Conservation (phyloP, 495 filamentous ascomycete species). For the Podospora sp. region DNA sequence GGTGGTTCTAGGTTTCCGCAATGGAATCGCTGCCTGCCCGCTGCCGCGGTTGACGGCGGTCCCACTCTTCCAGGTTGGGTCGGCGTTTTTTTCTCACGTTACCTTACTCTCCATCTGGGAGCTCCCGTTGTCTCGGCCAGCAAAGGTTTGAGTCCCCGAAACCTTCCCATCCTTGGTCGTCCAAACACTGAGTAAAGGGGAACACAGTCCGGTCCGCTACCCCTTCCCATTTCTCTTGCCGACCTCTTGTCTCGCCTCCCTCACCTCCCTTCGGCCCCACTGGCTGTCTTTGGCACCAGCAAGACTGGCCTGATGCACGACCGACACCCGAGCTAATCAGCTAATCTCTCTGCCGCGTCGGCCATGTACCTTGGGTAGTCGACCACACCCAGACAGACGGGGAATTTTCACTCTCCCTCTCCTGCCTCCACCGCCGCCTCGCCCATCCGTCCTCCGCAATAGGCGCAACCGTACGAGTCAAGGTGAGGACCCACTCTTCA, state of each 20-base stretch:
- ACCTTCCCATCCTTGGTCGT: neutral
- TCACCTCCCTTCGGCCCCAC: neutral
- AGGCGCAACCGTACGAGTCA: neutral
- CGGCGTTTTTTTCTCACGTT: neutral
- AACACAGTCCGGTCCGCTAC: conserved; percentile 7
- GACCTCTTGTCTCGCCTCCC: neutral
- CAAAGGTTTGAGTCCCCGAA: neutral
- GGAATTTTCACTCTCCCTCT: neutral
- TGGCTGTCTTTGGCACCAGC: conserved; percentile 5
- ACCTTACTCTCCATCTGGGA: neutral
- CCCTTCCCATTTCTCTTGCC: conserved; percentile 15
- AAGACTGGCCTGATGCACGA: conserved; percentile 7
- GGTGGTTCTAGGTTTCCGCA: neutral
- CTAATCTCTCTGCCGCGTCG: neutral
- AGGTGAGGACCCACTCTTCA: conserved; percentile 6
- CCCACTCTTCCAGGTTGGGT: neutral
- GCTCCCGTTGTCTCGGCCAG: neutral
- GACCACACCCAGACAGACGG: neutral
- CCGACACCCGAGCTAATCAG: conserved; percentile 6
- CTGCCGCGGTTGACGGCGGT: neutral
- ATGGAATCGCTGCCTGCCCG: neutral
- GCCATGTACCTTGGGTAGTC: neutral
- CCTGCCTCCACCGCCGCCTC: neutral
- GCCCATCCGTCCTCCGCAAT: neutral
- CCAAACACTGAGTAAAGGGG: neutral